phyloP scores from a whole-genome alignment of 129 eudicot genomes.

The Escallonia herrerae region DNA sequence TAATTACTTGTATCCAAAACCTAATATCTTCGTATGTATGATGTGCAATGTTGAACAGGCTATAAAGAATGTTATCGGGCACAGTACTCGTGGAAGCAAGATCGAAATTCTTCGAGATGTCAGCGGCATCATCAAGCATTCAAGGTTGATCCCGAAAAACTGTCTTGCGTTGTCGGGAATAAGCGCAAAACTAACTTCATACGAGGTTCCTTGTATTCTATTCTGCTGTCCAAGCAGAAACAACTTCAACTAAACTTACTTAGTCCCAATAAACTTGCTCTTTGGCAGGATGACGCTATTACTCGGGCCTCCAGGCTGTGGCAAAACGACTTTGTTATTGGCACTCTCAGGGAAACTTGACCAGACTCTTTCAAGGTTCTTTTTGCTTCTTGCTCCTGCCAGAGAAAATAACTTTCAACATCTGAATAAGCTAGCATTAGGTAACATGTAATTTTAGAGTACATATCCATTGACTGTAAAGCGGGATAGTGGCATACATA shows the following conservation, averaged over 20 bases:
- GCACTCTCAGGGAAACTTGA: constrained; percentile 19
- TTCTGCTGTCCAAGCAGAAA: neutral
- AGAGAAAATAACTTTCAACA: neutral
- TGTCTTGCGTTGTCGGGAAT: neutral
- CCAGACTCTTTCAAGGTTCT: constrained; percentile 7
- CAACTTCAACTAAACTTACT: neutral
- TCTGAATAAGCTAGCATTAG: neutral
- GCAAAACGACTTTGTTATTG: constrained; percentile 18
- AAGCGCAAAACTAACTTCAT: neutral
- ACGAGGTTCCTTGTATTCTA: no score
- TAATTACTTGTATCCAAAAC: neutral
- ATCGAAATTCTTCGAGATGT: constrained; percentile 12
- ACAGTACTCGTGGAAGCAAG: constrained; percentile 6
- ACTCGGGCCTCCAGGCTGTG: constrained; percentile 22
- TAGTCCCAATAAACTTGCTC: neutral
- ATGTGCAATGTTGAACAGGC: constrained; percentile 4
- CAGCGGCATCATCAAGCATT: constrained; percentile 17
- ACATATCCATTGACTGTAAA: no score
- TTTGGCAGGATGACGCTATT: constrained; percentile 19
- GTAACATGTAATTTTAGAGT: no score
- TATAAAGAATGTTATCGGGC: neutral
- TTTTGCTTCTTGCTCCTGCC: neutral
- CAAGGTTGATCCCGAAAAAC: constrained; percentile 10
- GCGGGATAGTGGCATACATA: no score
- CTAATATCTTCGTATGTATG: neutral